Percentiles rank a stretch among this genome's conserved stretches.
These are phyloP conservation scores for Achaetomiella virescens DNA, from an alignment of 495 filamentous ascomycete species.

Conservation along the genomic window DNA sequence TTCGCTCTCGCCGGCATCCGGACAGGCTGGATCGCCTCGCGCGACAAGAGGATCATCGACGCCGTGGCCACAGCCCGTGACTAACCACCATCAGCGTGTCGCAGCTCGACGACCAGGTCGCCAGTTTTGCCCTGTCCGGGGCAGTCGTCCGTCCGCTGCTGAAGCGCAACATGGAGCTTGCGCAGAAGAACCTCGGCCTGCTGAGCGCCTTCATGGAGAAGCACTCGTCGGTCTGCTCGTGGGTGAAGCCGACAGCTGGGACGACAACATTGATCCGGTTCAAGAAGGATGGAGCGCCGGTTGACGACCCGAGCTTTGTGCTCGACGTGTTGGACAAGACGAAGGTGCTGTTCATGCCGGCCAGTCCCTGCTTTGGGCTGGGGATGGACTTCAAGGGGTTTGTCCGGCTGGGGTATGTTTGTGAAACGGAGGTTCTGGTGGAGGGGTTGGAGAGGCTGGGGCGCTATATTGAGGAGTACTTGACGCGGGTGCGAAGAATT, in stretches of 20 bases:
- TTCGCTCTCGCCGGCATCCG: conserved; percentile 80
- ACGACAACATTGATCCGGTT: conserved; percentile 80
- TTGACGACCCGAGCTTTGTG: conserved; percentile 70
- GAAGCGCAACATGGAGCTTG: conserved; percentile 62
- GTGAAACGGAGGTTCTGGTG: conserved; percentile 60
- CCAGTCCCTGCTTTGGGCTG: conserved; percentile 65
- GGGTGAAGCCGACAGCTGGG: conserved; percentile 73
- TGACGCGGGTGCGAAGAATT: conserved; percentile 1
- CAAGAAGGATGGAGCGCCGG: conserved; percentile 51
- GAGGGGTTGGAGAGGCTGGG: conserved; percentile 58
- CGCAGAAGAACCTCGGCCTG: conserved; percentile 61
- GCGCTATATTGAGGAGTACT: conserved; percentile 48
- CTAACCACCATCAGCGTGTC: conserved; percentile 84
- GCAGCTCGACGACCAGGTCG: conserved; percentile 75
- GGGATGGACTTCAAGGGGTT: conserved; percentile 67
- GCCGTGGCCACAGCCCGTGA: conserved; percentile 61
- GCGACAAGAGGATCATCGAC: conserved; percentile 56
- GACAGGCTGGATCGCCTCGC: conserved; percentile 75
- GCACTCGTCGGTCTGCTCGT: conserved; percentile 56
- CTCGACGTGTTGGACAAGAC: conserved; percentile 59
- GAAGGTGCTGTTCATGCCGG: conserved; percentile 78
- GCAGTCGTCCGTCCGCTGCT: conserved; percentile 62
- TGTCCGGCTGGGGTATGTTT: conserved; percentile 76
- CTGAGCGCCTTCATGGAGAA: conserved; percentile 62
- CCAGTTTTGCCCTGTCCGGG: conserved; percentile 62